These are phyloP conservation scores for Madurella fahalii DNA, from an alignment of 2,329 filamentous ascomycete genomes.

Conservation along the genomic window DNA sequence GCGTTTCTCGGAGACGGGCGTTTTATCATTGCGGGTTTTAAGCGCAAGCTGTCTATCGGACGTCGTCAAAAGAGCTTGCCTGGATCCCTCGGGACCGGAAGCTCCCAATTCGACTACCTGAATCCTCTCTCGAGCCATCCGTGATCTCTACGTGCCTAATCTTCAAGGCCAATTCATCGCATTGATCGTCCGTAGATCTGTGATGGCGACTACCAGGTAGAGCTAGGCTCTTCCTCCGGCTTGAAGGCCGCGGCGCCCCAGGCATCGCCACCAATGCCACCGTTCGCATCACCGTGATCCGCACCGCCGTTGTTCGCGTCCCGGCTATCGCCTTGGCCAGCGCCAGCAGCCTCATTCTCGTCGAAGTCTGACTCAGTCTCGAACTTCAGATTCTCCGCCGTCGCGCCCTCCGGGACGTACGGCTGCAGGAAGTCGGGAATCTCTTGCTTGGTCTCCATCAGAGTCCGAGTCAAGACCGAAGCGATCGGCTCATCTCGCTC, in stretches of 20 bases:
- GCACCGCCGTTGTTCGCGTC: slow-evolving; percentile 15
- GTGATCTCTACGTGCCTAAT: slow-evolving; percentile 7
- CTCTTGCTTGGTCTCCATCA: slow-evolving; percentile 73
- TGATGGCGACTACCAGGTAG: background rate
- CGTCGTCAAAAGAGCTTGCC: background rate
- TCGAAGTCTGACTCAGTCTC: slow-evolving; percentile 55
- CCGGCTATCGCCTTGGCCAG: background rate
- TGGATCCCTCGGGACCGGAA: background rate
- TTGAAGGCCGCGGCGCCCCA: slow-evolving; percentile 17
- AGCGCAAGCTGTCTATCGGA: background rate
- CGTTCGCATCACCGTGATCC: background rate
- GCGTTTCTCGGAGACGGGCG: background rate
- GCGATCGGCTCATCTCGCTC: slow-evolving; percentile 71
- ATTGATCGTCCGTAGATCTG: no score
- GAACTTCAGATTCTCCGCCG: slow-evolving; percentile 46
- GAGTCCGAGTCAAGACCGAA: slow-evolving; percentile 69
- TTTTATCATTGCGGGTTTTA: background rate
- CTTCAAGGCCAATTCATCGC: background rate
- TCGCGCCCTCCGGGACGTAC: slow-evolving; percentile 55
- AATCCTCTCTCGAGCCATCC: slow-evolving; percentile 3
- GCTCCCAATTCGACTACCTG: background rate
- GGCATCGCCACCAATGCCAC: background rate
- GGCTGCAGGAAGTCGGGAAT: slow-evolving; percentile 77
- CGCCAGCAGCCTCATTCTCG: slow-evolving; percentile 28
- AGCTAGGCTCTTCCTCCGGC: background rate